Evolutionary conservation across 176 grass and related monocot species (phyloP).

Genomic region (Pharus latifolius): DNA sequence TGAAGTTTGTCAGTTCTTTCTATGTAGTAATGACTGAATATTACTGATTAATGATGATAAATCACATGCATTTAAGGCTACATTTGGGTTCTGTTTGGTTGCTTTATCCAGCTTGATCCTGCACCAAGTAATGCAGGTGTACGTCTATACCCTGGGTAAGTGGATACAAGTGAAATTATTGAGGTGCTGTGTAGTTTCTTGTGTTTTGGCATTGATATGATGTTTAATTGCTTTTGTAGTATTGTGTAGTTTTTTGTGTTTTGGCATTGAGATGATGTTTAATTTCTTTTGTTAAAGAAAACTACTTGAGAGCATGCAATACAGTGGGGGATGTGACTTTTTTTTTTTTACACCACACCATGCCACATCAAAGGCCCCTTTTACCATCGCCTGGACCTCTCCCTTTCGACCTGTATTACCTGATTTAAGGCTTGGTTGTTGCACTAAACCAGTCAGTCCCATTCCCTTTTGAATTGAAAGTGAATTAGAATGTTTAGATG

Average conservation of each 20-base stretch:
- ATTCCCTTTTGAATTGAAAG: too few species aligned
- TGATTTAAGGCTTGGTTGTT: background rate
- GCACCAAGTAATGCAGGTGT: background rate
- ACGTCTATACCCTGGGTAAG: too few species aligned
- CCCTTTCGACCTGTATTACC: background rate
- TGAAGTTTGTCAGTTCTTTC: background rate
- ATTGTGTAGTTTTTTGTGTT: too few species aligned
- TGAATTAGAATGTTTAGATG: background rate
- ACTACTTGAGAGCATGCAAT: background rate
- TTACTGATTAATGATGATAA: background rate
- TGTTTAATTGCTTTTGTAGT: too few species aligned
- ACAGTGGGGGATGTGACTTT: background rate
- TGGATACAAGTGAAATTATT: too few species aligned
- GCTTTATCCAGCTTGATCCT: background rate
- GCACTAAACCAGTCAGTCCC: background rate
- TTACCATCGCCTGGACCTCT: background rate
- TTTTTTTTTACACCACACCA: background rate
- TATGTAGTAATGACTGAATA: background rate
- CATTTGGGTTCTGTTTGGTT: too few species aligned
- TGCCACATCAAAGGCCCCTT: background rate
- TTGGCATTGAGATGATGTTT: background rate
- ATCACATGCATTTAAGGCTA: background rate
- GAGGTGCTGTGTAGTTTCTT: too few species aligned
- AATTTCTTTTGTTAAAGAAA: background rate
- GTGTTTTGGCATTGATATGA: too few species aligned